Evolutionary conservation across 1,139 yeast genomes (phyloP), one percentile per base, ranked within the genome.

Genomic region (Saccharomyces hybrid): DNA sequence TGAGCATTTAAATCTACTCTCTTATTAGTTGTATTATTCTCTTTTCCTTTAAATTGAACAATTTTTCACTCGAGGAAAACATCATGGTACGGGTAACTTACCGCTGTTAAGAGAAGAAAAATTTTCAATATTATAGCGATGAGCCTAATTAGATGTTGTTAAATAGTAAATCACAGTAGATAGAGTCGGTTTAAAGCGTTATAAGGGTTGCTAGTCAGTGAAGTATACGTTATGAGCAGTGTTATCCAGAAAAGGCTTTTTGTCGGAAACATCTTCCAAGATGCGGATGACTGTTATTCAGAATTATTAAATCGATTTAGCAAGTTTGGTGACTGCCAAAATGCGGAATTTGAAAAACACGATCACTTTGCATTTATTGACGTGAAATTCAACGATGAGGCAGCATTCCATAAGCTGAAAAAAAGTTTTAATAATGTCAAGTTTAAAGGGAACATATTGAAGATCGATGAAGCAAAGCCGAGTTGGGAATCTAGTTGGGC

Each of bases 391-490:
- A 71, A 77, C 0, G 73, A 76, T 7, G 72, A 73, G 16, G 70
- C 75, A 29, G 78, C 75, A 13, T 62, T 60, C 56, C 73, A 71
- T 1, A 78, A 78, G 49, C 71, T 91, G 57, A 78, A 78, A 57
- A 68, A 73, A 4, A 74, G 86, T 0, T 78, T 88, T 58, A 79
- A 88, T 66, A 95, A 91, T 25, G 80, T 85, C 1, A 78, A 78
- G 46, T 91, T 79, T 69, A 88, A 87, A 78, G 96, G 96, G 1
- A 76, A 84, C 51, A 81, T 78, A 57, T 71, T 91, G 46, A 73
- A 75, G 1, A 72, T 91, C 5, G 81, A 77, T 48, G 65, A 66
- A 28, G 84, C 83, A 1, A 72, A 69, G 58, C 79, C 78, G 0
- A 73, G 70, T 55, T 82, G 71, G 69, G 59, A 70, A 27, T 75